A percentile compares a stretch with the other conserved stretches of the same genome.
These are phyloP conservation scores for Cetraspora pellucida DNA, from an alignment of 192 early-diverging fungal genomes.

Conservation along the genomic window DNA sequence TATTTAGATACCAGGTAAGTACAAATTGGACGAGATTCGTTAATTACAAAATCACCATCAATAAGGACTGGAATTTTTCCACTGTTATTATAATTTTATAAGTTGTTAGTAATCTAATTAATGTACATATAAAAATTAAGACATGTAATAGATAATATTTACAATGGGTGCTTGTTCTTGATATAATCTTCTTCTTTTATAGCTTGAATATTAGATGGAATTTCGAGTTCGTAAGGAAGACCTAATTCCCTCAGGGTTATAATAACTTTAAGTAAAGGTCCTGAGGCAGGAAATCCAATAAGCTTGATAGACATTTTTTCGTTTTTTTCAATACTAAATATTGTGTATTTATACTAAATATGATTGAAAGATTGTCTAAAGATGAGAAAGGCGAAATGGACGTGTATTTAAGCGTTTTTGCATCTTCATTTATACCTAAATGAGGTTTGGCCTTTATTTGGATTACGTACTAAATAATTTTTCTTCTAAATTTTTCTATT, in stretches of 20 bases:
- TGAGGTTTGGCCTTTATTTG: too few relatives aligned
- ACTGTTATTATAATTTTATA: too few relatives aligned
- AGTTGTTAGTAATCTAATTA: neutral
- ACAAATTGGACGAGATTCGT: conserved; percentile 46
- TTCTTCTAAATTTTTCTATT: too few relatives aligned
- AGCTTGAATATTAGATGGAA: conserved; percentile 7
- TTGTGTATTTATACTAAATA: too few relatives aligned
- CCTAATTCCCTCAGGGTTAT: conserved; percentile 38
- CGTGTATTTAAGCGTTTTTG: too few relatives aligned
- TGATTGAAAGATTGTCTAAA: too few relatives aligned
- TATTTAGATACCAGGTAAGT: conserved; percentile 42
- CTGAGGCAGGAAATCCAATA: conserved; percentile 34
- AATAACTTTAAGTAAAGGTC: conserved; percentile 36
- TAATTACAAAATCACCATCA: conserved; percentile 38
- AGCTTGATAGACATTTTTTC: conserved; percentile 29
- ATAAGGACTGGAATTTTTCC: conserved; percentile 48
- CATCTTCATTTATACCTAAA: too few relatives aligned
- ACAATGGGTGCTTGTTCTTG: conserved; percentile 42
- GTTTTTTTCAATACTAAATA: too few relatives aligned
- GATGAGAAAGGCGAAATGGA: too few relatives aligned
- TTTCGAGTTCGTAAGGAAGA: conserved; percentile 38
- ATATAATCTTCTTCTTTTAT: conserved; percentile 42
- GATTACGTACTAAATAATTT: too few relatives aligned
- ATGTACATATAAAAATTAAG: too few relatives aligned
- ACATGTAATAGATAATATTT: neutral